Percentiles rank a stretch among this genome's conserved stretches.
phyloP scores from a whole-genome alignment of 2,329 filamentous ascomycete genomes.

The Fonsecaea nubica region DNA sequence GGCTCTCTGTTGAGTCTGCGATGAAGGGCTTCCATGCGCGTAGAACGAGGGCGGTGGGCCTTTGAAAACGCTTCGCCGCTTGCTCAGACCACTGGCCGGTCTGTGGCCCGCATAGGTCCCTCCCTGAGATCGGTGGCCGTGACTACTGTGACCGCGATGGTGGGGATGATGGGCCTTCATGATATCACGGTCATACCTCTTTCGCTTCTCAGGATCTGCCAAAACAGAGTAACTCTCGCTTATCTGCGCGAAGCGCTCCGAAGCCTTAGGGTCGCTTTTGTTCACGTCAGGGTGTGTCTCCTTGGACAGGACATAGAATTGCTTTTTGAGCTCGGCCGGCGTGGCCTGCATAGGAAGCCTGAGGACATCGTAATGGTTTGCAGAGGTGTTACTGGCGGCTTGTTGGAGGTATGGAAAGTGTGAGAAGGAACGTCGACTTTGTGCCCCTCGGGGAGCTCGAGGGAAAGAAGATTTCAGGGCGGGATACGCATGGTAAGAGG shows the following conservation, averaged over 20 bases:
- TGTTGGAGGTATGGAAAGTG: slow-evolving; percentile 18
- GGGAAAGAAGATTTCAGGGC: slow-evolving; percentile 8
- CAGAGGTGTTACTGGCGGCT: slow-evolving; percentile 30
- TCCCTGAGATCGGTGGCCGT: slow-evolving; percentile 42
- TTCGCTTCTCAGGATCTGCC: slow-evolving; percentile 73
- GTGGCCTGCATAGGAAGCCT: slow-evolving; percentile 74
- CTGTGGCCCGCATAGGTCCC: slow-evolving; percentile 51
- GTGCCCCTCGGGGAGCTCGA: slow-evolving; percentile 25
- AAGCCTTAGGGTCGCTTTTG: slow-evolving; percentile 73
- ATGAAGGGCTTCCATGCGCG: slow-evolving; percentile 62
- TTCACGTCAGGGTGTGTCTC: slow-evolving; percentile 92
- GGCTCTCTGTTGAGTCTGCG: slow-evolving; percentile 72
- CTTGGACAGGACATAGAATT: slow-evolving; percentile 92
- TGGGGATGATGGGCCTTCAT: slow-evolving; percentile 46
- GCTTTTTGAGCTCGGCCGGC: slow-evolving; percentile 81
- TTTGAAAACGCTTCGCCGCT: slow-evolving; percentile 75
- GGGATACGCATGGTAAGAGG: neutral
- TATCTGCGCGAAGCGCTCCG: slow-evolving; percentile 79
- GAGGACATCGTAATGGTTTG: slow-evolving; percentile 83
- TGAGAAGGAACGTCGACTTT: slow-evolving; percentile 28
- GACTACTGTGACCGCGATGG: slow-evolving; percentile 42
- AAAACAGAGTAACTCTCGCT: slow-evolving; percentile 83
- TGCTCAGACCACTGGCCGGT: slow-evolving; percentile 79
- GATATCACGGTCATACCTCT: slow-evolving; percentile 74
- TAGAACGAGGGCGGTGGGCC: slow-evolving; percentile 93